phyloP scores from a whole-genome alignment of 306 rosid species.

The Pyrus communis region DNA sequence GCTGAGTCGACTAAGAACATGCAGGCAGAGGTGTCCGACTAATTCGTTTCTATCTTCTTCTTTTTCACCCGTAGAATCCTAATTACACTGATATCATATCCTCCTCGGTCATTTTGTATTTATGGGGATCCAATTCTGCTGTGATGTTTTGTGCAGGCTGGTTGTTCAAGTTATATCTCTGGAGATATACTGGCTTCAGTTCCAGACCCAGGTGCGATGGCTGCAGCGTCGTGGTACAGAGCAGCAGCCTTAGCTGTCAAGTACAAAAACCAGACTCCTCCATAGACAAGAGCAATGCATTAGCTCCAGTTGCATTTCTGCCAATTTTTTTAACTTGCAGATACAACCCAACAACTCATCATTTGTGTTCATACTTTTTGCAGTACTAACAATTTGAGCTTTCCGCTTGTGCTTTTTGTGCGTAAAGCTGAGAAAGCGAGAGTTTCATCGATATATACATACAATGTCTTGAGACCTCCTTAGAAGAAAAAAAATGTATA shows the following conservation, averaged over 20 bases:
- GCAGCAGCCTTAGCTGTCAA: slow-evolving; percentile 72
- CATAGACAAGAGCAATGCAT: not conserved
- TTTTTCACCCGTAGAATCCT: not conserved
- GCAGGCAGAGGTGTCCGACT: slow-evolving; percentile 66
- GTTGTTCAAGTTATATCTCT: slow-evolving; percentile 66
- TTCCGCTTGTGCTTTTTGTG: slow-evolving; percentile 59
- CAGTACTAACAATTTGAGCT: slow-evolving; percentile 34
- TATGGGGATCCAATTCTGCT: slow-evolving; percentile 15
- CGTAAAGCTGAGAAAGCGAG: slow-evolving; percentile 76
- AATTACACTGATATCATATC: not conserved
- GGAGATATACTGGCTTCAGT: slow-evolving; percentile 60
- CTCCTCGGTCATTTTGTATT: not conserved
- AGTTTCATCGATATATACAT: not conserved
- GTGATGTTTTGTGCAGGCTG: slow-evolving; percentile 53
- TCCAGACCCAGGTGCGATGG: slow-evolving; percentile 99
- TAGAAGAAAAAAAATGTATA: not conserved
- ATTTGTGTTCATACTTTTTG: slow-evolving; percentile 36
- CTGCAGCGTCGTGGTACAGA: slow-evolving; percentile 80
- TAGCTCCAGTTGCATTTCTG: slow-evolving; percentile 19
- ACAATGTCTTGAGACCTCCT: slow-evolving; percentile 5
- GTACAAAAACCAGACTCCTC: slow-evolving; percentile 32
- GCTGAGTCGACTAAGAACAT: slow-evolving; percentile 81
- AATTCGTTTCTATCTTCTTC: not conserved
- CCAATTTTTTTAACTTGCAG: slow-evolving; percentile 34
- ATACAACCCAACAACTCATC: slow-evolving; percentile 5